Conservation (phyloP, 768 basidiomycete genomes). For the Lactifluus volemus region DNA sequence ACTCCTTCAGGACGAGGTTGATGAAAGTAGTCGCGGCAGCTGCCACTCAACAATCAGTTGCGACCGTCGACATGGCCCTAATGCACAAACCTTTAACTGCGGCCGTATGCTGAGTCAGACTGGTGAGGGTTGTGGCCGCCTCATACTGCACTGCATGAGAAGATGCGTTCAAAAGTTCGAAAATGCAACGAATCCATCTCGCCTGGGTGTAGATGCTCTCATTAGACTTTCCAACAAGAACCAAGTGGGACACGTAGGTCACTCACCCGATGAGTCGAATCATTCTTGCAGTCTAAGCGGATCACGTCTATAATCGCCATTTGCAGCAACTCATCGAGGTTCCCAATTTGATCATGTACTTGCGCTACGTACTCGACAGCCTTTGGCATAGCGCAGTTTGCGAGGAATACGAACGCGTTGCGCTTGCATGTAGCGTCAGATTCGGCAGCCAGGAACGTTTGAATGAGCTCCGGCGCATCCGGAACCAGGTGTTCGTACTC, state of each 20-base stretch:
- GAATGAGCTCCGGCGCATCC: conserved; percentile 91
- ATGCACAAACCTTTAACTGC: conserved; percentile 75
- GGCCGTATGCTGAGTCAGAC: conserved; percentile 89
- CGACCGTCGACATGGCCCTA: background rate
- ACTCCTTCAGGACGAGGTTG: conserved; percentile 86
- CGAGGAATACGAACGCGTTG: conserved; percentile 94
- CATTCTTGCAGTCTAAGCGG: conserved; percentile 77
- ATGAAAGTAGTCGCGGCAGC: conserved; percentile 87
- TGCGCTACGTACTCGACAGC: conserved; percentile 87
- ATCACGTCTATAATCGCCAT: conserved; percentile 95
- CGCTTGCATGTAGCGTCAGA: conserved; percentile 94
- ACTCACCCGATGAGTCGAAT: conserved; percentile 74
- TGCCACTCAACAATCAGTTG: conserved; percentile 24
- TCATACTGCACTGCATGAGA: conserved; percentile 97
- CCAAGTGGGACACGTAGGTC: conserved; percentile 24
- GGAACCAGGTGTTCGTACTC: conserved; percentile 92
- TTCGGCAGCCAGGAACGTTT: conserved; percentile 94
- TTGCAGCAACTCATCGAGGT: conserved; percentile 87
- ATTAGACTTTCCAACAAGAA: background rate
- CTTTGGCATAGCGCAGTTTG: conserved; percentile 76
- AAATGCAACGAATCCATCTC: conserved; percentile 91
- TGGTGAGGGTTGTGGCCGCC: conserved; percentile 90
- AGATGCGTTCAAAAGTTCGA: conserved; percentile 80
- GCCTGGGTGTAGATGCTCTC: conserved; percentile 37
- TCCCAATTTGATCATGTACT: conserved; percentile 74